Conservation (phyloP, 2,329 filamentous ascomycete species). For the Fusarium gaditjirri region DNA sequence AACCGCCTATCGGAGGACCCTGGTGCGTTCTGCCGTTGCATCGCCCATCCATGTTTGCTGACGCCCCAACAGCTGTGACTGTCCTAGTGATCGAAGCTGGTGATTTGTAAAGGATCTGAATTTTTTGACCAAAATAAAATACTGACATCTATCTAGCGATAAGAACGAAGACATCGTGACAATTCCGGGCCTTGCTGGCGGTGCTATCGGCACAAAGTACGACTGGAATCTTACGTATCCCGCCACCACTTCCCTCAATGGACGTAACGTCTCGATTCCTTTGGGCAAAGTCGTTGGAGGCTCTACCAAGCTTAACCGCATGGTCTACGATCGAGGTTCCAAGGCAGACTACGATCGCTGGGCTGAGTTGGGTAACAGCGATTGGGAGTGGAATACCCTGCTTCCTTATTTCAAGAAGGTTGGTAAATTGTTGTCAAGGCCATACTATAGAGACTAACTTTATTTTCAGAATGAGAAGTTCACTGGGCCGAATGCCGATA, state of each 20-base stretch:
- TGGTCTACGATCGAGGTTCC: slow-evolving; percentile 52
- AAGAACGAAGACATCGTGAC: slow-evolving; percentile 33
- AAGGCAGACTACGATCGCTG: slow-evolving; percentile 57
- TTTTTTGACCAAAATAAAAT: fast-evolving
- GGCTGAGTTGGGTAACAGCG: slow-evolving; percentile 57
- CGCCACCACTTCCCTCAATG: slow-evolving; percentile 14
- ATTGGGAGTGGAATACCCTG: slow-evolving; percentile 53
- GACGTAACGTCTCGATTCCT: slow-evolving; percentile 25
- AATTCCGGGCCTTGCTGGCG: slow-evolving; percentile 36
- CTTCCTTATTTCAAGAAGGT: slow-evolving; percentile 59
- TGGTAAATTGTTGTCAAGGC: fast-evolving
- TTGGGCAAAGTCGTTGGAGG: slow-evolving; percentile 54
- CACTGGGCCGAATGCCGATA: slow-evolving; percentile 8
- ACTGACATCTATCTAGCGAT: slow-evolving; percentile 15
- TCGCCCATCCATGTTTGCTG: not conserved
- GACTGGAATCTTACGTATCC: slow-evolving; percentile 38
- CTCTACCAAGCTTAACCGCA: slow-evolving; percentile 54
- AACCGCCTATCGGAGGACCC: slow-evolving; percentile 36
- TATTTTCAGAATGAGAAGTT: slow-evolving; percentile 31
- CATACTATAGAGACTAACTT: not conserved
- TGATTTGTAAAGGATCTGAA: slow-evolving; percentile 23
- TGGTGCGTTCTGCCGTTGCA: slow-evolving; percentile 1
- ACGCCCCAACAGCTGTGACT: slow-evolving; percentile 14
- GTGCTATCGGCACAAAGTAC: slow-evolving; percentile 40
- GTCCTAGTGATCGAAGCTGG: slow-evolving; percentile 40